Evolutionary conservation across 805 yeast species (phyloP).

Genomic region (Yamadazyma insecticola): DNA sequence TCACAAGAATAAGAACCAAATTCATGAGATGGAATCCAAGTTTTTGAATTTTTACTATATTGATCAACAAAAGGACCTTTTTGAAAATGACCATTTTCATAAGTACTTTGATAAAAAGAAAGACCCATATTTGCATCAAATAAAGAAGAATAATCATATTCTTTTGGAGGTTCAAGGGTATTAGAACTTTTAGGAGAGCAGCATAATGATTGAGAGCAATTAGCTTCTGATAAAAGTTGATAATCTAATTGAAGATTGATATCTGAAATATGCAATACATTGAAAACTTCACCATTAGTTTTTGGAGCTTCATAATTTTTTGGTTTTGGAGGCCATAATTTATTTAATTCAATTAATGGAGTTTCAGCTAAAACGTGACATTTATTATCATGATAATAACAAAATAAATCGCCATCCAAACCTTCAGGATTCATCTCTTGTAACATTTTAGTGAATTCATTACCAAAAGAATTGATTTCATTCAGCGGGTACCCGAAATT

Average conservation of each 20-base stretch:
- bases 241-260: conserved; percentile 56
- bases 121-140: conserved; percentile 11
- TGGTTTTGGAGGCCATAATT: conserved; percentile 35
- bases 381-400: conserved; percentile 32
- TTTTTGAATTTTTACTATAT: conserved; percentile 5
- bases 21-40: conserved; percentile 47
- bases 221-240: conserved; percentile 49
- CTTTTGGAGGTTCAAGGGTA: conserved; percentile 13
- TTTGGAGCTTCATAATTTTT: conserved; percentile 15
- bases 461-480: conserved; percentile 21
- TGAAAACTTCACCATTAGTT: conserved; percentile 33
- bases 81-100: conserved; percentile 19
- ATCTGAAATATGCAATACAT: conserved; percentile 63
- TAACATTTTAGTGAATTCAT: conserved; percentile 44
- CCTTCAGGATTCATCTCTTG: conserved; percentile 48
- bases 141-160: conserved; percentile 25
- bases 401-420: conserved; percentile 44
- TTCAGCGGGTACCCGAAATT: conserved; percentile 27
- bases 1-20: conserved; percentile 65
- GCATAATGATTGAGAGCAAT: conserved; percentile 53
- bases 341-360: conserved; percentile 23
- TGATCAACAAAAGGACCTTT: conserved; percentile 22
- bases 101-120: conserved; percentile 23
- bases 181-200: conserved; percentile 51
- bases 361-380: conserved; percentile 51